Evolutionary conservation across 176 grass and related monocot species (phyloP).

Genomic region (Coix lacrymajobi): DNA sequence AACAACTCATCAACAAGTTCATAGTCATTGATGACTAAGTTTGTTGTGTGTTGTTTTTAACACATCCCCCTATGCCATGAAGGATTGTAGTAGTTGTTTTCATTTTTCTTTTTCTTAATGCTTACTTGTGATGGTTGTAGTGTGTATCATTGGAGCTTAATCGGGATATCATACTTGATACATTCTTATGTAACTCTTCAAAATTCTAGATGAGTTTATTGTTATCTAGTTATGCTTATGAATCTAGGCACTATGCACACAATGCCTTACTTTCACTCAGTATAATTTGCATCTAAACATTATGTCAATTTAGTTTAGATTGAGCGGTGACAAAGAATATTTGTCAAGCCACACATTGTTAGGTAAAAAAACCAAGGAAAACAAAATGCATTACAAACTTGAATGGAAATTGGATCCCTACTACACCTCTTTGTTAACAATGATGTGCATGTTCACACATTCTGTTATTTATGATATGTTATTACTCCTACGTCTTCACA

Average conservation of each 20-base stretch:
- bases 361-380: not conserved
- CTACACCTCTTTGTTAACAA: not conserved
- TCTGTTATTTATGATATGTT: not conserved
- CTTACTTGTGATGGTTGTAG: not conserved
- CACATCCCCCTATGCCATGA: not conserved
- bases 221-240: not conserved
- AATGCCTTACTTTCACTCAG: not conserved
- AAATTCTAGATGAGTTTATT: not conserved
- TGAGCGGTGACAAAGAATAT: not conserved
- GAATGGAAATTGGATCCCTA: not conserved
- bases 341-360: not conserved
- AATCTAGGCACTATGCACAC: not conserved
- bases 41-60: not conserved
- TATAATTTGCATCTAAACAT: not conserved
- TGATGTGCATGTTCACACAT: not conserved
- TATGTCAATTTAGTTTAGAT: not conserved
- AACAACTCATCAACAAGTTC: not conserved
- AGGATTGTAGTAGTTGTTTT: not conserved
- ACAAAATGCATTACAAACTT: not conserved
- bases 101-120: not conserved
- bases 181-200: not conserved
- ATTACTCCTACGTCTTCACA: not conserved
- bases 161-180: not conserved
- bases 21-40: not conserved
- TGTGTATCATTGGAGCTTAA: not conserved